phyloP scores from a whole-genome alignment of 176 grass and related monocot genomes.

The Oropetium thomaeum region DNA sequence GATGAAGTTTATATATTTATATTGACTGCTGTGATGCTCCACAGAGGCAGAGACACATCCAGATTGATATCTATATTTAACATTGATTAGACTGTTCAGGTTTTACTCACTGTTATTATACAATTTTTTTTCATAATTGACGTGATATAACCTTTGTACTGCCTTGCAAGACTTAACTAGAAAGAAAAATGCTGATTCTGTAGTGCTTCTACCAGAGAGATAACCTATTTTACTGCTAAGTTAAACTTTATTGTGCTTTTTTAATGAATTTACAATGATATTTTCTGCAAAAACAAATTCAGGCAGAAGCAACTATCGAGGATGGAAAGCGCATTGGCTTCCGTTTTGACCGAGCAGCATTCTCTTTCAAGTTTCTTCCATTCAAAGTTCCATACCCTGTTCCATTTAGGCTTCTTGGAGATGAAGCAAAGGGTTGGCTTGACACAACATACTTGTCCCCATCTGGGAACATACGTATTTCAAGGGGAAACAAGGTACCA shows the following conservation, averaged over 20 bases:
- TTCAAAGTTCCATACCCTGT: slow-evolving; percentile 98
- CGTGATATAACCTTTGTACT: neutral
- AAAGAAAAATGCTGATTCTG: neutral
- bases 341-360: slow-evolving; percentile 87
- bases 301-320: slow-evolving; percentile 81
- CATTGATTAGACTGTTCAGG: neutral
- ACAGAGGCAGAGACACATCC: neutral
- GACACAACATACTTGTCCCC: slow-evolving; percentile 89
- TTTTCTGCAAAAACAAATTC: slow-evolving; percentile 17
- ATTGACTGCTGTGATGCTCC: neutral
- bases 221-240: neutral
- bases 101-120: neutral
- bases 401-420: slow-evolving; percentile 89
- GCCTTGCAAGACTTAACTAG: neutral
- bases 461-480: slow-evolving; percentile 84
- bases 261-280: neutral
- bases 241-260: slow-evolving; percentile 5
- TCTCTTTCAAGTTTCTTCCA: slow-evolving; percentile 89
- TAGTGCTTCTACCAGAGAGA: neutral
- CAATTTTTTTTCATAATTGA: slow-evolving; percentile 17
- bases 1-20: neutral
- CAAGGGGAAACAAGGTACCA: slow-evolving; percentile 94
- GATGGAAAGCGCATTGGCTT: slow-evolving; percentile 87
- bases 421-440: slow-evolving; percentile 97
- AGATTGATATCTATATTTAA: neutral